Evolutionary conservation across 2,329 filamentous ascomycete genomes (phyloP), one percentile per base, ranked within the genome.

Genomic region (Zymoseptoria pseudotritici): DNA sequence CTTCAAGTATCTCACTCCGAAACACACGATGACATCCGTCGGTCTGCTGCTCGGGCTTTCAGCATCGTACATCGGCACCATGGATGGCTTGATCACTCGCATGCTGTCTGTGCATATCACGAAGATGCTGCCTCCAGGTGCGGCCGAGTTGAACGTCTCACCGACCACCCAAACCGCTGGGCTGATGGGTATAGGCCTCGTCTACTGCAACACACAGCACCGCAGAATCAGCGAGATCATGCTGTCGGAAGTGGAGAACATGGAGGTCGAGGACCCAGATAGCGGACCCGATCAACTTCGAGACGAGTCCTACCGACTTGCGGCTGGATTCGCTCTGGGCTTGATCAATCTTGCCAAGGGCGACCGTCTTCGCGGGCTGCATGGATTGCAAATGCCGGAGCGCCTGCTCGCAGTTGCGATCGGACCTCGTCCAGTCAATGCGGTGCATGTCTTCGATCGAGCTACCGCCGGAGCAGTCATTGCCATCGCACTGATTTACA

Each of bases 11-110:
- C 79, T 99, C n/a, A 99, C 94, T 0, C 93, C 94, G 1, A 99
- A 99, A 71, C 95, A 99, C 74, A 96, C 92, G 24, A 99, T 99
- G 94, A 97, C 94, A 22, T 97, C 94, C 0, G 93, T 99, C 58
- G 94, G 94, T 9, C 80, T 99, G n/a, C 81, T 99, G 2, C 80
- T 99, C 0, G 94, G 94, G 0, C 80, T 99, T 19, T 92, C 94
- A 8, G 94, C 90, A 24, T 97, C 94, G 1, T 96, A 96, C 71
- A 82, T 97, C 66, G 94, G 95, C 1, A 97, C 92, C 2, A 97
- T 97, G 93, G 94, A 99, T 73, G 94, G 90, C 1, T 81, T 97
- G 26, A 93, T 97, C 62, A 97, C 94, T 8, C 86, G 94, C 22
- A 80, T 99, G 46, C 80, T 99, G 3, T 99, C 94, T 2, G 93